Evolutionary conservation across 2,329 filamentous ascomycete species (phyloP), one percentile per base, ranked within the genome.

Genomic region (Colletotrichum liriopes): DNA sequence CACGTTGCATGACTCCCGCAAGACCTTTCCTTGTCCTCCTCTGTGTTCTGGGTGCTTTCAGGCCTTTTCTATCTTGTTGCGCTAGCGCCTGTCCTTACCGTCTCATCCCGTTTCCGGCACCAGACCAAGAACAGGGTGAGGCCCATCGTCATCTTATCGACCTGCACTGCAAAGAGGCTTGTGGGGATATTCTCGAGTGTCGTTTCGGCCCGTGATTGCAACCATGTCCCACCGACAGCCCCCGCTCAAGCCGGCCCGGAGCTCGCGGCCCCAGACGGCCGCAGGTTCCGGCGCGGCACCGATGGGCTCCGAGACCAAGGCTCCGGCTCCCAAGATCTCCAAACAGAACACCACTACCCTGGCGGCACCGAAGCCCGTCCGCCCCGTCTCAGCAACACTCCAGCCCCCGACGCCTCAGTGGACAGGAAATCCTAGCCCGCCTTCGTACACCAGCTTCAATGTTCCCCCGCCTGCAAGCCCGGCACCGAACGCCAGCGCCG

Each of bases 361-460:
- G 55, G 69, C 69, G 18, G 69, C 69, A 12, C 69, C 69, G 26
- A 72, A 60, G 47, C 69, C 69, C 3, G 59, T 72, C 54, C 69
- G 69, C 39, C 69, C 69, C 0, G 45, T 64, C 20, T 35, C 54
- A 7, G 37, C 67, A 23, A 51, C 41, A 16, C 52, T 69, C 29
- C 59, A 51, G 54, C 58, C 69, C 5, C 59, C 69, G 29, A 8
- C 45, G n/a, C 45, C 37, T n/a, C 69, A 72, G 32, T 72, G 58
- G 65, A 63, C 69, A 8, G 59, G 20, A 14, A 56, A 41, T 0
- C 65, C 69, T 3, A 63, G 58, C 14, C 52, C 65, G 14, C 49
- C 69, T 3, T 67, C 56, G 18, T 72, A 72, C 65, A 72, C 69
- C 12, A 72, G 69, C 59, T 72, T 72, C 29, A 32, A 64, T 23